Percentiles rank a stretch among this genome's conserved stretches.
phyloP scores from a whole-genome alignment of 2,329 filamentous ascomycete genomes.

The Pestalotiopsis sp. region DNA sequence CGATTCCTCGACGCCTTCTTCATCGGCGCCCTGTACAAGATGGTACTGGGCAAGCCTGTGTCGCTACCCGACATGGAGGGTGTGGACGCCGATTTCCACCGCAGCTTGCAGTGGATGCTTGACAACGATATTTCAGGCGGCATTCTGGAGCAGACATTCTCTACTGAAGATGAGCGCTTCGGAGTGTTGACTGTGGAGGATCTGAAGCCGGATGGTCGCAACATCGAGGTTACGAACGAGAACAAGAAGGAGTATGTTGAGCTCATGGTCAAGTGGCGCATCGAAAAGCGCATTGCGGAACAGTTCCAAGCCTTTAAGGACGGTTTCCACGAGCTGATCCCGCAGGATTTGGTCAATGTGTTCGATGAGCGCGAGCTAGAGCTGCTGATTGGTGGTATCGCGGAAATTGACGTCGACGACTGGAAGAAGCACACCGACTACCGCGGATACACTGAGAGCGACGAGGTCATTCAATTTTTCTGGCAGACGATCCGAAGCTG shows the following conservation, averaged over 20 bases:
- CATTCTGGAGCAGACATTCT: slow-evolving; percentile 93
- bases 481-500: slow-evolving; percentile 97
- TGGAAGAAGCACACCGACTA: slow-evolving; percentile 99
- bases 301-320: slow-evolving; percentile 98
- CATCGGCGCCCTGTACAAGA: slow-evolving; percentile 98
- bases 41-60: slow-evolving; percentile 95
- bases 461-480: slow-evolving; percentile 97
- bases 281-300: slow-evolving; percentile 96
- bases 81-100: slow-evolving; percentile 96
- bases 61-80: slow-evolving; percentile 96
- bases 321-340: slow-evolving; percentile 97
- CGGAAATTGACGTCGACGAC: slow-evolving; percentile 99
- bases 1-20: slow-evolving; percentile 99
- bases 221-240: slow-evolving; percentile 96
- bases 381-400: slow-evolving; percentile 95
- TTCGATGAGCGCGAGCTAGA: slow-evolving; percentile 98
- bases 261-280: slow-evolving; percentile 98
- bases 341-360: slow-evolving; percentile 93
- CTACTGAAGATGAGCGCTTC: slow-evolving; percentile 95
- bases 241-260: slow-evolving; percentile 99
- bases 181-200: slow-evolving; percentile 94
- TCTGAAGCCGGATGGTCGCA: slow-evolving; percentile 83
- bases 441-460: slow-evolving; percentile 95
- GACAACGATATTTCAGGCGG: slow-evolving; percentile 95
- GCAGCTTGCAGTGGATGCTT: slow-evolving; percentile 95